Percentiles rank a stretch among this genome's conserved stretches.
phyloP scores from a whole-genome alignment of 768 basidiomycete genomes.

The Neoboletus subvelutipes region DNA sequence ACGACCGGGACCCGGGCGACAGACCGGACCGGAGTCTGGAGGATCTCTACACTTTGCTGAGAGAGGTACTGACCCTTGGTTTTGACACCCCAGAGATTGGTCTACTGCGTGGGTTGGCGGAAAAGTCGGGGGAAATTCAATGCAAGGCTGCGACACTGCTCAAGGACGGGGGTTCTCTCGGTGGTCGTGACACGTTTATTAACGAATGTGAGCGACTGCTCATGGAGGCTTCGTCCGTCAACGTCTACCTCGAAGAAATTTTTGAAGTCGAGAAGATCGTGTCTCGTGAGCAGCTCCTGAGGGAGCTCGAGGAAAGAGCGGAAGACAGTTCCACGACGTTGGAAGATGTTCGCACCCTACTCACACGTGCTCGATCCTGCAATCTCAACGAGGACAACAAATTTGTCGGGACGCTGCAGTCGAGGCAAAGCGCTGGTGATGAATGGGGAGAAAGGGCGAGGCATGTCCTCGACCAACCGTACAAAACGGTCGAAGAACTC shows the following conservation, averaged over 20 bases:
- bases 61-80: conserved; percentile 73
- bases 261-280: conserved; percentile 77
- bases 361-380: conserved; percentile 69
- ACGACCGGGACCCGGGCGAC: conserved; percentile 56
- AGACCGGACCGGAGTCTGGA: conserved; percentile 69
- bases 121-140: conserved; percentile 65
- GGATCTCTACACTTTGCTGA: conserved; percentile 67
- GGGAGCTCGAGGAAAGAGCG: conserved; percentile 70
- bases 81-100: conserved; percentile 82
- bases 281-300: conserved; percentile 72
- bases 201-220: conserved; percentile 72
- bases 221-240: conserved; percentile 68
- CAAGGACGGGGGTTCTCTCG: conserved; percentile 37
- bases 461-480: conserved; percentile 60
- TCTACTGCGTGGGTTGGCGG: conserved; percentile 50
- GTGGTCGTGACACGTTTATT: conserved; percentile 56
- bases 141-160: conserved; percentile 55
- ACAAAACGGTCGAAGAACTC: conserved; percentile 75
- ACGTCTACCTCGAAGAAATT: conserved; percentile 82
- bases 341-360: conserved; percentile 72
- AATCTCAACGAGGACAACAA: conserved; percentile 64
- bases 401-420: conserved; percentile 61
- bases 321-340: conserved; percentile 67
- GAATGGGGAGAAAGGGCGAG: conserved; percentile 78
- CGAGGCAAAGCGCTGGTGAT: conserved; percentile 63